Base-by-base conservation (phyloP, 208 protist genomes). In the Trypanosoma vivax region DNA sequence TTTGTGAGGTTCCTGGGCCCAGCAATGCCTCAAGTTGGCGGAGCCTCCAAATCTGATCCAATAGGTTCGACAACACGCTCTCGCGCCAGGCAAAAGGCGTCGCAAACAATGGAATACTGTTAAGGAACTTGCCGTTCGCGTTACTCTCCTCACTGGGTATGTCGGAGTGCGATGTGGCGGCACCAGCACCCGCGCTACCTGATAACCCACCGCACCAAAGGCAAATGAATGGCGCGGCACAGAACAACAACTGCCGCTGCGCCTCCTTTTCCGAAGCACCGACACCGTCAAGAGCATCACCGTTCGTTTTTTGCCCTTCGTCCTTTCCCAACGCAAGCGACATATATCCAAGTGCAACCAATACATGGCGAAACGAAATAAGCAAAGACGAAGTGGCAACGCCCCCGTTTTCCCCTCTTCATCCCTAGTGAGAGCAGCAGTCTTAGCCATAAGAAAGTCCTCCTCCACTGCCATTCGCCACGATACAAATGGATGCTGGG, bases 291-390 rank as follows among this genome's bases (percentile, higher is more conserved):
- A 45, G 19, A 19, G 21, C 1, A 39, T 21, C 3, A 13, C 47
- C 18, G 21, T 28, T 25, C 19, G 19, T 43, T 7, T 33, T 4
- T 13, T 31, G 29, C 25, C 43, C 3, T 5, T 51, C 13, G 2
- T 41, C 11, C 16, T 6, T n/a, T 18, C 25, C n/a, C 10, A 72
- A 45, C 11, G 67, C 21, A 55, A 76, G 46, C 3, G 77, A 60
- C n/a, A 67, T 50, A 54, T 85, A 85, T 2, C 70, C 73, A 9
- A 78, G 24, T 5, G 69, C 60, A 16, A 64, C 60, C 48, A 80
- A 29, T 24, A 76, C 52, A 24, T 74, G 69, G 31, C 51, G 59
- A 19, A 71, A 63, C 7, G 60, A 62, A 29, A 85, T 45, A 28
- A 85, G 42, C 31, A 65, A 21, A 25, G 50, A 29, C 6, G 69